Evolutionary conservation across 163 green algal species (phyloP).

Genomic region (Trebouxia gelatinosa): DNA sequence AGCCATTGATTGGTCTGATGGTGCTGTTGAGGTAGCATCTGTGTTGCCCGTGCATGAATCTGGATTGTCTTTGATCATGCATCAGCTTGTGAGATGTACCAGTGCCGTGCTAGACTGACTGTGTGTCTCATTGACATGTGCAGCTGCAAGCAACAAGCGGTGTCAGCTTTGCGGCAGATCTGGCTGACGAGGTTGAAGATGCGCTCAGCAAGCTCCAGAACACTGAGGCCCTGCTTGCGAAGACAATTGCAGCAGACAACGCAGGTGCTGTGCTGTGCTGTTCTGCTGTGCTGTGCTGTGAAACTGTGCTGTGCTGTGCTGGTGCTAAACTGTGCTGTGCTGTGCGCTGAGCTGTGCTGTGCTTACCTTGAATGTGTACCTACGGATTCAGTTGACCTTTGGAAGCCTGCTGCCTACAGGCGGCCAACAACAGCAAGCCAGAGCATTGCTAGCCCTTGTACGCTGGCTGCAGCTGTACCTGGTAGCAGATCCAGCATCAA

Average conservation of each 20-base stretch:
- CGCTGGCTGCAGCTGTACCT: constrained; percentile 58
- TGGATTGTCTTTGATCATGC: too few relatives aligned
- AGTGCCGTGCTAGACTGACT: too few relatives aligned
- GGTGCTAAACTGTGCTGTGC: not conserved
- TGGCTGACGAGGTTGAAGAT: constrained; percentile 20
- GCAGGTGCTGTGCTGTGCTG: not conserved
- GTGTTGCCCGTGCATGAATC: too few relatives aligned
- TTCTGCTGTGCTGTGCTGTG: not conserved
- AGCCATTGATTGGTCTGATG: too few relatives aligned
- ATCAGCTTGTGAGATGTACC: too few relatives aligned
- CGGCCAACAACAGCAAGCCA: constrained; percentile 4
- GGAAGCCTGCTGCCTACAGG: not conserved
- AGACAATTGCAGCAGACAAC: not conserved
- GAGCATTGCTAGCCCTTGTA: constrained; percentile 45
- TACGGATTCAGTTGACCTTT: not conserved
- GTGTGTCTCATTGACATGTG: constrained; percentile 1
- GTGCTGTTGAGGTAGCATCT: too few relatives aligned
- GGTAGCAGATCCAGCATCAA: constrained; percentile 37
- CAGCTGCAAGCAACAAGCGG: not conserved
- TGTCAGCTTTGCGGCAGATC: not conserved
- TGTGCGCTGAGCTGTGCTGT: too few relatives aligned
- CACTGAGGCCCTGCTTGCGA: not conserved
- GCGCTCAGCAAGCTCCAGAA: constrained; percentile 16
- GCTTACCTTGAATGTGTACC: not conserved
- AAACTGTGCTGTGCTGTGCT: not conserved